These are phyloP conservation scores for Acanthamoeba triangularis DNA, from an alignment of 208 protist genomes.

Conservation along the genomic window DNA sequence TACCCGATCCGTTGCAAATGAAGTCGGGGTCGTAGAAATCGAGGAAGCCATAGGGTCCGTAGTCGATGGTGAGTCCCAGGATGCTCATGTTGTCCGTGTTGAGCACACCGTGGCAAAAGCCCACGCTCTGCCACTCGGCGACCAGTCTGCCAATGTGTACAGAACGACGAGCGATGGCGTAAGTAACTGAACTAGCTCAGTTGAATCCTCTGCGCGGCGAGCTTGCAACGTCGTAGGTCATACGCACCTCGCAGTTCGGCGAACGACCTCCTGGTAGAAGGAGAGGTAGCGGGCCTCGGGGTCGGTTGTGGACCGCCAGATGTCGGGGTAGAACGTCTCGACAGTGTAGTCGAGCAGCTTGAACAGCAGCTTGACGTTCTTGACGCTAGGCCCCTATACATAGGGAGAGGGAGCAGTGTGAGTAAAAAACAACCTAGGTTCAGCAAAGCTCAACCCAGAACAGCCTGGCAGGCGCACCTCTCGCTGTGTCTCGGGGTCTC, in stretches of 20 bases:
- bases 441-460: neutral
- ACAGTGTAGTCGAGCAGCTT: conserved; percentile 77
- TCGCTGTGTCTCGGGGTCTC: conserved; percentile 63
- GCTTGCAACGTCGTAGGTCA: neutral
- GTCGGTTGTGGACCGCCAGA: conserved; percentile 46
- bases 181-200: neutral
- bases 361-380: conserved; percentile 75
- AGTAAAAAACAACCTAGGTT: too few relatives aligned
- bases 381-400: conserved; percentile 9
- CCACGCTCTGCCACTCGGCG: conserved; percentile 87
- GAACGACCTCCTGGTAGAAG: conserved; percentile 81
- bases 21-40: conserved; percentile 84
- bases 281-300: conserved; percentile 38
- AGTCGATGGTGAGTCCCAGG: conserved; percentile 89
- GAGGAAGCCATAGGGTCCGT: conserved; percentile 91
- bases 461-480: neutral
- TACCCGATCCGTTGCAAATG: conserved; percentile 77
- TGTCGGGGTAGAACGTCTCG: conserved; percentile 77
- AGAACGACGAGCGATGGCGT: too few relatives aligned
- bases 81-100: conserved; percentile 92
- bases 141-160: conserved; percentile 54
- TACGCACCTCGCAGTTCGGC: conserved; percentile 67
- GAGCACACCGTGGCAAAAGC: conserved; percentile 88
- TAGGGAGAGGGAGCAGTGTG: too few relatives aligned
- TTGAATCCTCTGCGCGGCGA: neutral